Evolutionary conservation across 371 early-diverging fungal genomes (phyloP).

Genomic region (Syncephalastrum monosporum): DNA sequence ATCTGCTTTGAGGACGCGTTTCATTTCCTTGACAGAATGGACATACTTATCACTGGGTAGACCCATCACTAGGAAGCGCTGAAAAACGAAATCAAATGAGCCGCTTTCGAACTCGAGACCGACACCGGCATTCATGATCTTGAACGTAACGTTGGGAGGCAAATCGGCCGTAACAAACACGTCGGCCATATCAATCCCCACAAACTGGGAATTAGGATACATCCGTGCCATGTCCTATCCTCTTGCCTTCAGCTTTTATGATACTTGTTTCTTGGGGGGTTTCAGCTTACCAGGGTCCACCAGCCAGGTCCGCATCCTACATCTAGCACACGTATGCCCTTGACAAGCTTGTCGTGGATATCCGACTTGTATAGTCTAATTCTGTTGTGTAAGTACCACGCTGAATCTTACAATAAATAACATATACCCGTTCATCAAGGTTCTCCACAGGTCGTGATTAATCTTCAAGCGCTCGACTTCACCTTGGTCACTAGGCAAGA

Average conservation of each 20-base stretch:
- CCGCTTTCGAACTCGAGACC: constrained; percentile 34
- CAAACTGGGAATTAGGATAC: constrained; percentile 45
- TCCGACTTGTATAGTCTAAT: constrained; percentile 36
- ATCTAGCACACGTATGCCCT: constrained; percentile 42
- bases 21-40: constrained; percentile 33
- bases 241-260: neutral
- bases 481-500: constrained; percentile 39
- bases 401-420: neutral
- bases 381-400: no score
- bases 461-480: constrained; percentile 40
- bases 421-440: constrained; percentile 9
- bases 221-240: constrained; percentile 42
- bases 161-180: constrained; percentile 26
- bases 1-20: constrained; percentile 37
- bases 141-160: constrained; percentile 34
- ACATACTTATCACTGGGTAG: constrained; percentile 33
- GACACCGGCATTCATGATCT: constrained; percentile 29
- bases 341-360: constrained; percentile 34
- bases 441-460: constrained; percentile 35
- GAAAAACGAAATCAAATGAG: constrained; percentile 47
- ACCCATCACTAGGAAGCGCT: constrained; percentile 49
- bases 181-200: constrained; percentile 47
- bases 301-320: constrained; percentile 51
- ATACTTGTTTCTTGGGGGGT: neutral
- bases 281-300: constrained; percentile 35